Evolutionary conservation across 805 yeast genomes (phyloP).

Genomic region (Candida dendrica): DNA sequence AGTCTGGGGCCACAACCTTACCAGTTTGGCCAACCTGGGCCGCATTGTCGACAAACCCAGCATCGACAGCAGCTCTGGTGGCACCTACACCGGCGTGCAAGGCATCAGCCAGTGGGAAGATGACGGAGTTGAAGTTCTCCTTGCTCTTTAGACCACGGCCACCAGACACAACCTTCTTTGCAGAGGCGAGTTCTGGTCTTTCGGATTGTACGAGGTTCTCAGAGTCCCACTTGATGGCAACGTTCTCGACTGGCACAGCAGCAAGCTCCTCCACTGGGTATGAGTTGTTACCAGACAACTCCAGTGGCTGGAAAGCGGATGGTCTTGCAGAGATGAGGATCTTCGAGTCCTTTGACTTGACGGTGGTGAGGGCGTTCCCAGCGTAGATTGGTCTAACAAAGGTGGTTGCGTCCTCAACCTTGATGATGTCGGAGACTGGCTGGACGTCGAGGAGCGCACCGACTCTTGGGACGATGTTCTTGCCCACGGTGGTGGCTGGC

Average conservation of each 20-base stretch:
- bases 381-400: slow-evolving; percentile 94
- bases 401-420: slow-evolving; percentile 57
- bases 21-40: slow-evolving; percentile 98
- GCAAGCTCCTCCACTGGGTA: slow-evolving; percentile 42
- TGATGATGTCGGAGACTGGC: slow-evolving; percentile 77
- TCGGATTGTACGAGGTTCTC: slow-evolving; percentile 71
- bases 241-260: slow-evolving; percentile 24
- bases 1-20: slow-evolving; percentile 93
- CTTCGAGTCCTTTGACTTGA: slow-evolving; percentile 58
- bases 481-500: slow-evolving; percentile 83
- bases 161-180: slow-evolving; percentile 77
- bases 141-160: slow-evolving; percentile 91
- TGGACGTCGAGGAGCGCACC: slow-evolving; percentile 82
- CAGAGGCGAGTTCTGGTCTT: slow-evolving; percentile 87
- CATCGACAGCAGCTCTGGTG: slow-evolving; percentile 95
- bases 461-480: slow-evolving; percentile 76
- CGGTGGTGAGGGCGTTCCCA: slow-evolving; percentile 86
- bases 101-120: slow-evolving; percentile 79
- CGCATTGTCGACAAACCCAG: slow-evolving; percentile 93
- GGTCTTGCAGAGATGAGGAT: slow-evolving; percentile 75
- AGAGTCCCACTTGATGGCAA: slow-evolving; percentile 57
- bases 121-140: slow-evolving; percentile 70
- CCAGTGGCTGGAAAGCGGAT: slow-evolving; percentile 62
- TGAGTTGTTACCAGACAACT: slow-evolving; percentile 29
- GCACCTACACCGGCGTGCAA: slow-evolving; percentile 98